Conservation (phyloP, 2,329 filamentous ascomycete genomes). For the Fusarium chlamydosporum region DNA sequence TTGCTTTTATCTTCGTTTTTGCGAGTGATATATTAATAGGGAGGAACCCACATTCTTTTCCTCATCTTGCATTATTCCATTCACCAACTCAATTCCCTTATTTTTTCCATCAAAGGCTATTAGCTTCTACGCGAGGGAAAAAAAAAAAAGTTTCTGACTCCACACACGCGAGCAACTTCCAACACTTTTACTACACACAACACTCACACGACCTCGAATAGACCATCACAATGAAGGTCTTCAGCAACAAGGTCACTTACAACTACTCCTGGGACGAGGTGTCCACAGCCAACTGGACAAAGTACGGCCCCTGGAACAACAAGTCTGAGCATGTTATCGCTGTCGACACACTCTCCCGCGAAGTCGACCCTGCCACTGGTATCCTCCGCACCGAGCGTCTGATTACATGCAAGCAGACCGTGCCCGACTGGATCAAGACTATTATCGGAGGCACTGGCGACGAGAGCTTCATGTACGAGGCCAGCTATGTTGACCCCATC, state of each 20-base stretch:
- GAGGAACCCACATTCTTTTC: slow-evolving; percentile 16
- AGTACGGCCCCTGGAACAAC: slow-evolving; percentile 99
- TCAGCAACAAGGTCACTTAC: slow-evolving; percentile 89
- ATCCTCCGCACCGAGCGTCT: slow-evolving; percentile 74
- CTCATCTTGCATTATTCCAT: slow-evolving; percentile 8
- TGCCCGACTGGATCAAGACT: slow-evolving; percentile 84
- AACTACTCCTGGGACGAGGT: slow-evolving; percentile 99
- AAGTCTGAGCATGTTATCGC: slow-evolving; percentile 97
- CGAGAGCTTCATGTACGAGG: slow-evolving; percentile 92
- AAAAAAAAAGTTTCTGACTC: slow-evolving; percentile 45
- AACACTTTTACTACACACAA: slow-evolving; percentile 11
- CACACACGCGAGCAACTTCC: slow-evolving; percentile 29
- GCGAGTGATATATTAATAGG: slow-evolving; percentile 38
- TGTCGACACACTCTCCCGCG: slow-evolving; percentile 89
- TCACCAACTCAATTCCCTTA: slow-evolving; percentile 15
- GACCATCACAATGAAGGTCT: slow-evolving; percentile 84
- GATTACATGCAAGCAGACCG: slow-evolving; percentile 73
- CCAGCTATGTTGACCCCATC: slow-evolving; percentile 90
- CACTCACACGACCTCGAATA: slow-evolving; percentile 8
- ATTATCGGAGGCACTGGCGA: slow-evolving; percentile 81
- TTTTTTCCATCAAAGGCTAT: slow-evolving; percentile 15
- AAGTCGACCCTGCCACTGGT: slow-evolving; percentile 68
- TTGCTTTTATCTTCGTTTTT: slow-evolving; percentile 31
- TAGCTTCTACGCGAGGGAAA: slow-evolving; percentile 3
- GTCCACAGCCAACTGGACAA: slow-evolving; percentile 96